Evolutionary conservation across 2,329 filamentous ascomycete species (phyloP).

Genomic region (Colletotrichum magnum): DNA sequence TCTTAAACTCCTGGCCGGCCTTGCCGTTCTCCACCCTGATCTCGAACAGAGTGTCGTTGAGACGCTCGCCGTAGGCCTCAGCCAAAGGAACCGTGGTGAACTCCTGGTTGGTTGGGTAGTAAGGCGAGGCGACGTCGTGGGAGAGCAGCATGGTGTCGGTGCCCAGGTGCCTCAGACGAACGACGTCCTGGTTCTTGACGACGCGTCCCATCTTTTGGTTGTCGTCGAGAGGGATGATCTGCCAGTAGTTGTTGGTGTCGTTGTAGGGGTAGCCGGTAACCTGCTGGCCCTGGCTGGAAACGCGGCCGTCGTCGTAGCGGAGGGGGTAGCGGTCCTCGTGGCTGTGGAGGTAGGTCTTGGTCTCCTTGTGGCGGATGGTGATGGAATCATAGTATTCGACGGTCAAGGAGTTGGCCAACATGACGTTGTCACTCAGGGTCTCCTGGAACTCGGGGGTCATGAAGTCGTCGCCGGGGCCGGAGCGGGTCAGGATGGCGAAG

Average conservation of each 20-base stretch:
- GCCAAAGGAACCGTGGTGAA: slow-evolving; percentile 87
- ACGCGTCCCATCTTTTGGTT: slow-evolving; percentile 70
- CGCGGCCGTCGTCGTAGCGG: slow-evolving; percentile 95
- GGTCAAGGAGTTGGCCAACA: slow-evolving; percentile 87
- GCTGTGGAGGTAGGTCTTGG: slow-evolving; percentile 95
- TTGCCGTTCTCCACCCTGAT: slow-evolving; percentile 92
- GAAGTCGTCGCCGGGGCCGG: slow-evolving; percentile 97
- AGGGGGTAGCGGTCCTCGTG: slow-evolving; percentile 91
- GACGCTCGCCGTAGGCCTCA: slow-evolving; percentile 79
- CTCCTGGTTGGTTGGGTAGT: slow-evolving; percentile 97
- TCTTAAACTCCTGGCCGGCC: slow-evolving; percentile 86
- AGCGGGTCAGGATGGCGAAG: slow-evolving; percentile 88
- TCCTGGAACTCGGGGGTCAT: slow-evolving; percentile 99
- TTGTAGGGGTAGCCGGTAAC: slow-evolving; percentile 98
- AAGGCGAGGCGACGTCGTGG: slow-evolving; percentile 97
- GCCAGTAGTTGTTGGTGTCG: slow-evolving; percentile 99
- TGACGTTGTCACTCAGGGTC: slow-evolving; percentile 93
- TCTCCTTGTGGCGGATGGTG: slow-evolving; percentile 95
- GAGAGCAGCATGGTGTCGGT: slow-evolving; percentile 91
- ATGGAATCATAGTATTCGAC: slow-evolving; percentile 94
- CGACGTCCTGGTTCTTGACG: slow-evolving; percentile 86
- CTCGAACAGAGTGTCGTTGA: slow-evolving; percentile 94
- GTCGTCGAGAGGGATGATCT: slow-evolving; percentile 82
- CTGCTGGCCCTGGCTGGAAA: slow-evolving; percentile 97
- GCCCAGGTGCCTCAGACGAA: slow-evolving; percentile 87